Percentiles rank a stretch among this genome's conserved stretches.
Evolutionary conservation across 768 basidiomycete species (phyloP).

Genomic region (Boletus sp.): DNA sequence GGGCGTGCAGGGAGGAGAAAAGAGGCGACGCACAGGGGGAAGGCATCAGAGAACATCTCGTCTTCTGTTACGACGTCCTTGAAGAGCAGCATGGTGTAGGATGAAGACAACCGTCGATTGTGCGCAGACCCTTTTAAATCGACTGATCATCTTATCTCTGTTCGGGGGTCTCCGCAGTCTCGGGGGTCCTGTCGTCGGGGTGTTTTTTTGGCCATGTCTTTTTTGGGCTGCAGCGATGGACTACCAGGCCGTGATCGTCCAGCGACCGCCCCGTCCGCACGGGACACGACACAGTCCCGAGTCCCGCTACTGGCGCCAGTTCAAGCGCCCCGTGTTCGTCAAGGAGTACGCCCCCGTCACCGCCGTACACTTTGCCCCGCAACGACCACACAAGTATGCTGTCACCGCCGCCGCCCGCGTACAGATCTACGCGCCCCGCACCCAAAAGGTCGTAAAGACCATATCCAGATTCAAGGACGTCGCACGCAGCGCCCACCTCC

Average conservation of each 20-base stretch:
- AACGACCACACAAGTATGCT: conserved; percentile 90
- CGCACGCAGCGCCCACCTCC: conserved; percentile 83
- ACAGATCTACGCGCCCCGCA: conserved; percentile 93
- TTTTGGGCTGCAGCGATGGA: conserved; percentile 47
- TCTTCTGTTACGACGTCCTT: conserved; percentile 69
- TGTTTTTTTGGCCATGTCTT: neutral
- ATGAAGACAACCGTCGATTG: neutral
- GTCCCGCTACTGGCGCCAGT: conserved; percentile 83
- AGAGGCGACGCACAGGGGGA: conserved; percentile 59
- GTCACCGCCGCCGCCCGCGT: conserved; percentile 93
- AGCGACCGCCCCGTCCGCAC: conserved; percentile 53
- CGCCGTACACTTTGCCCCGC: conserved; percentile 84
- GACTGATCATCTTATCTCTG: conserved; percentile 21
- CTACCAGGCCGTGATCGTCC: conserved; percentile 73
- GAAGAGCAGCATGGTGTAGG: conserved; percentile 67
- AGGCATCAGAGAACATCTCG: conserved; percentile 95
- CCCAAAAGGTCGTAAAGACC: conserved; percentile 94
- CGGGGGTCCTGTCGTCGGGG: conserved; percentile 4
- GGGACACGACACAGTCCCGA: conserved; percentile 65
- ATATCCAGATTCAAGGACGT: conserved; percentile 97
- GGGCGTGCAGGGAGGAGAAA: neutral
- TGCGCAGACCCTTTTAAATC: neutral
- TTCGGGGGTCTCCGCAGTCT: conserved; percentile 5
- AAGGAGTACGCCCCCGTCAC: conserved; percentile 98
- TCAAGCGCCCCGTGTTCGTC: conserved; percentile 88